Evolutionary conservation across 73 alveolate genomes (phyloP), one percentile per base, ranked within the genome.

Genomic region (Blepharisma stoltei): DNA sequence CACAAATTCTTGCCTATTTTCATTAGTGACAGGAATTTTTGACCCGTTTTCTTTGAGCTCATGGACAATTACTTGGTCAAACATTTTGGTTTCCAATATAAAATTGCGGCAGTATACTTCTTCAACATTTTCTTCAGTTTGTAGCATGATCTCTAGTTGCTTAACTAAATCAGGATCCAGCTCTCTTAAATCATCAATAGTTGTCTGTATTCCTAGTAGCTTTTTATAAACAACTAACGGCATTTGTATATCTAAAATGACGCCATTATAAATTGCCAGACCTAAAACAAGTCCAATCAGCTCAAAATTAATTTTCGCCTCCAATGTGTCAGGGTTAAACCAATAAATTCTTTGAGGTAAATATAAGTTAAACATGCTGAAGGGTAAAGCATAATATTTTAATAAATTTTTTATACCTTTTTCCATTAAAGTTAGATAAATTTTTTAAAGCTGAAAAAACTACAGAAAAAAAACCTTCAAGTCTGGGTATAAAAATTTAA

Each of bases 221-320:
- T 90, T 93, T 80, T 95, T 96, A 76, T 94, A 96, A 70, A 89
- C 88, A 14, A 90, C 97, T 81, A 88, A 71, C 20, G 99, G 99
- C 54, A 96, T 82, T 77, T 95, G 94, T 11, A 96, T 81, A 86
- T 96, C 98, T 54, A 95, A 85, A 5, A 95, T 89, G 54, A 86
- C 86, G 55, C 88, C 70, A 86, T 96, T 96, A 88, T 89, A 95
- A 54, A 93, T 88, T 8, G 99, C 99, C 14, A 96, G 87, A 11
- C 99, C 99, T 85, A 96, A 76, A 27, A 96, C 83, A 14, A 83
- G 85, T 8, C 99, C 99, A 9, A 95, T 83, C 60, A 95, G 86
- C 78, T 93, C 97, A 82, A 93, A 96, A 54, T 93, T 89, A 52
- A 96, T 78, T 37, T 91, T 93, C 77, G 95, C 81, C 54, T 95